Base-by-base conservation (phyloP, 2,329 filamentous ascomycete species). In the Fusarium continuum region DNA sequence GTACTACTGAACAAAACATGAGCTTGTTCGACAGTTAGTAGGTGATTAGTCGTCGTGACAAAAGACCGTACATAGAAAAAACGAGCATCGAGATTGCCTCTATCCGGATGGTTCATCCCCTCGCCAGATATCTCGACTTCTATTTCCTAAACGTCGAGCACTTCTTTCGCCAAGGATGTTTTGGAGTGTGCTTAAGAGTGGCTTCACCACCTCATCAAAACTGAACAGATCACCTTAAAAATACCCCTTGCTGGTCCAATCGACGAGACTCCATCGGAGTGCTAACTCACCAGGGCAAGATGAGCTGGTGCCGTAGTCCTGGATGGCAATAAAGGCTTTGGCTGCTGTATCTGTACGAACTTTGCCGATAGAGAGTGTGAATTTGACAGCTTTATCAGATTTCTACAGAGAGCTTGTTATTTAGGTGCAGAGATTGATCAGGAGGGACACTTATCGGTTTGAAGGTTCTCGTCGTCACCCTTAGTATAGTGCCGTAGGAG, bases 401-500 rank as follows among this genome's bases (percentile, higher is more conserved):
- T 65, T 25, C 34, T 48, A 2, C 9, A 6, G 4, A 9, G 14
- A 8, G 11, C 3, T 6, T 14, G n/a, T 39, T 17, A 39, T 25
- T 10, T n/a, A n/a, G 8, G 4, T 8, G 4, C n/a, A 13, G 1
- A 6, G 14, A 6, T 22, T 57, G 55, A 45, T 50, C 29, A 4
- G 50, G 40, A 10, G 14, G 36, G 1, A 48, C n/a, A 28, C 38
- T 56, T 46, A 67, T 34, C 2, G 57, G 61, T 43, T 63, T 58
- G 34, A 54, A 44, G 2, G 65, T 67, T 26, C 65, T 54, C 3
- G 61, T 57, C 1, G 65, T 68, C 26, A 55, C 44, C 9, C 52
- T 61, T 4, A 68, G 29, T 8, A 68, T 47, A 26, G 67, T 56
- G 4, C 65, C 65, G n/a, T 55, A 67, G 2, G 65, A 67, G 2